Evolutionary conservation across 305 asterid genomes (phyloP), one percentile per base, ranked within the genome.

Genomic region (Fraxinus xanthoxyloides): DNA sequence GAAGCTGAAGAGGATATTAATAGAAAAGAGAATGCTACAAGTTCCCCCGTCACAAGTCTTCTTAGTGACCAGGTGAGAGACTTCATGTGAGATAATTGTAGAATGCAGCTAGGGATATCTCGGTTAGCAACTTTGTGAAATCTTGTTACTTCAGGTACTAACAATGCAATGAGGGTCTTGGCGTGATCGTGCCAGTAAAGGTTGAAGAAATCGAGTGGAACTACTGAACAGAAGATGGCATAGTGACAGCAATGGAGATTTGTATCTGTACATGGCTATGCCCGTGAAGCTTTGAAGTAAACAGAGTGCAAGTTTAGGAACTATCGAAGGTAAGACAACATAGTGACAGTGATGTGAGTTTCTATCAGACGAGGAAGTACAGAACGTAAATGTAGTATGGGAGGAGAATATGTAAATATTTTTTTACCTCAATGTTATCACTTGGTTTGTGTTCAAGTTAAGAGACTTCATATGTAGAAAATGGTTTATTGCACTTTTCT

Each of bases 21-120:
- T 36, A 30, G 35, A 28, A 84, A 83, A 75, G 85, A 85, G 79
- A 83, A 59, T 3, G 67, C 40, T 32, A 90, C 85, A 83, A 83
- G 80, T 85, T 84, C 70, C 82, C 82, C 92, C 0, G 84, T 72
- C 17, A 38, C 84, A 38, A 87, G 81, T 84, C 97, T 93, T 79
- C 91, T 93, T 38, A 93, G 97, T 78, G 87, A 90, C 35, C 91
- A 94, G 96, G 98, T 91, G 82, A 86, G 48, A 72, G 78, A 77
- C 24, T 65, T 80, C 15, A 76, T 46, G 6, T 40, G 21, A 70
- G 3, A 63, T 23, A 54, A 19, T 23, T 8, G 35, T n/a, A n/a
- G n/a, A 61, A 73, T 36, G 48, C 23, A 10, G 48, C 43, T 31
- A 63, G 43, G 67, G 24, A 61, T 35, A 23, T 3, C 7, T 17